Evolutionary conservation across 306 rosid species (phyloP), one percentile per base, ranked within the genome.

Genomic region (Pyrus bretschneideri): DNA sequence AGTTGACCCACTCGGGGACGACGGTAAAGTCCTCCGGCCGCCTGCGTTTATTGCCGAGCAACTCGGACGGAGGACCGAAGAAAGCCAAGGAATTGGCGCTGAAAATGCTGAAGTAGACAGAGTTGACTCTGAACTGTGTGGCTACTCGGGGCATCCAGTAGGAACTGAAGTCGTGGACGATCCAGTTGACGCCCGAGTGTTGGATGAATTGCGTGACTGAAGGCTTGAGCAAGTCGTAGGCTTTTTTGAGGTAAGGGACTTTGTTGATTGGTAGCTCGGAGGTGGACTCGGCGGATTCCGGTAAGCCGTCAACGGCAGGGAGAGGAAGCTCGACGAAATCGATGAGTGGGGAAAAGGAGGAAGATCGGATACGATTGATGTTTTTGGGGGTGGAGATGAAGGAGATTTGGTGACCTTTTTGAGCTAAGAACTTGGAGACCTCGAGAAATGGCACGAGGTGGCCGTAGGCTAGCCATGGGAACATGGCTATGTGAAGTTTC

Each of bases 381-480:
- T 82, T 82, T 57, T 78, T 73, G 22, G 82, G 85, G 69, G 85
- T 82, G 46, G 79, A 73, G 54, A 82, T 69, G 79, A 67, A 82
- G 59, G 82, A 73, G 38, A 69, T 40, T 45, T 38, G 58, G 13
- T 82, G 85, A 73, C 79, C 85, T 73, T 73, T 60, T 68, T 78
- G 73, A 69, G 82, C 82, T 62, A 73, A 79, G 76, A 73, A 73
- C 11, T 29, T 78, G 69, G 85, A 68, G 69, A 73, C 55, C 45
- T 77, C 33, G 22, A 82, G 49, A 64, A 19, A 82, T 33, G 85
- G 73, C 59, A 74, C 60, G 1, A 78, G 14, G 69, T 78, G 85
- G 46, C 82, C 77, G 11, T 60, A 58, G 21, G 79, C 85, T 61
- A 77, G 73, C 85, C 79, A 78, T 52, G 82, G 79, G 12, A 82